Percentiles rank a stretch among this genome's conserved stretches.
Conservation (phyloP, 495 filamentous ascomycete genomes). For the Parathielavia appendiculata region DNA sequence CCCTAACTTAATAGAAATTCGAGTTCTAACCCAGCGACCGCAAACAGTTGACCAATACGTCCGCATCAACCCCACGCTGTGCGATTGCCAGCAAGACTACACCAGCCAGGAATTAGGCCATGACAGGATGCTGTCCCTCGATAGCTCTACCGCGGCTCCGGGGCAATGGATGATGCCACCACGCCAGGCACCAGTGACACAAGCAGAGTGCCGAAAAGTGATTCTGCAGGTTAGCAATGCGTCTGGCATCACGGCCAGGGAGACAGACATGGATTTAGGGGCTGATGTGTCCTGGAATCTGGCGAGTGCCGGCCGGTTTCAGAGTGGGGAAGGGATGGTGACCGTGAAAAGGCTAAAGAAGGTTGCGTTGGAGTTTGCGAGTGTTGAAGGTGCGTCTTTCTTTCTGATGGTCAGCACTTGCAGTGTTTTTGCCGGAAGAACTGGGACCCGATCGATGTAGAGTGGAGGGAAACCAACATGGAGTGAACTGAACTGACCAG, state of each 20-base stretch:
- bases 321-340: constrained; percentile 7
- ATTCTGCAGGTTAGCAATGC: neutral
- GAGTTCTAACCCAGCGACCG: neutral
- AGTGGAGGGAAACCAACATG: no score
- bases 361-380: constrained; percentile 15
- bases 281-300: constrained; percentile 2
- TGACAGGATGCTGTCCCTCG: neutral
- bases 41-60: constrained; percentile 10
- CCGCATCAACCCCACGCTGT: constrained; percentile 15
- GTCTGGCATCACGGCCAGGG: neutral
- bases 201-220: constrained; percentile 1
- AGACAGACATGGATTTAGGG: neutral
- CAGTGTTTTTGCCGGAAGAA: neutral
- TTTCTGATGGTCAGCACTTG: no score
- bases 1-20: no score
- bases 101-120: neutral
- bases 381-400: constrained; percentile 15
- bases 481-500: neutral
- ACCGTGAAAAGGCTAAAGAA: constrained; percentile 14
- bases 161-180: neutral
- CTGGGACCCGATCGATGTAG: neutral
- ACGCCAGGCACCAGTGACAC: neutral
- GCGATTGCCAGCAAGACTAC: constrained; percentile 5
- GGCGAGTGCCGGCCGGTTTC: constrained; percentile 16
- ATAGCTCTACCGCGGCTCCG: neutral